Base-by-base conservation (phyloP, 2,329 filamentous ascomycete species). In the Blastomyces emzantsi region DNA sequence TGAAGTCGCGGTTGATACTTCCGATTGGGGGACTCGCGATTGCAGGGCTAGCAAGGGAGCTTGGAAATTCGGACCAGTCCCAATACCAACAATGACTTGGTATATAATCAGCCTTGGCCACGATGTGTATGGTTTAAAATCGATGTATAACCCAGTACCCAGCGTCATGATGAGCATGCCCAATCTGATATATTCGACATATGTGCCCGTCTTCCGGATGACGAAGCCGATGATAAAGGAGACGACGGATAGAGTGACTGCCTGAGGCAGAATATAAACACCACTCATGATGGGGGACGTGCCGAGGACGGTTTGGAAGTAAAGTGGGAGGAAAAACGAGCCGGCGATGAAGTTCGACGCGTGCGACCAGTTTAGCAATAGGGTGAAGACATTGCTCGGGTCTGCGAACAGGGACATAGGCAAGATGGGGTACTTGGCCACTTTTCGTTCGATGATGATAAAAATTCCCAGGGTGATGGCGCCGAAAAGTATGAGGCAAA, bases 321-420 rank as follows among this genome's bases (percentile, higher is more conserved):
- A 96, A 2, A 96, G 81, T 0, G 90, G 90, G 4, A 95, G 80
- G 77, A 89, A 95, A 80, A 93, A 95, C 66, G 84, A 85, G 39
- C 84, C 85, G 0, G 87, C 84, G 70, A 93, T 91, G 79, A 93
- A 93, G 67, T 89, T 85, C 68, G 87, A 83, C 55, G 87, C 87
- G 73, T 96, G 90, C 66, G 84, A 82, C 76, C 91, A 90, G 68
- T 86, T 87, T 54, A 89, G 80, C 2, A 77, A 75, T 17, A 92
- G 84, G 2, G 85, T 80, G 9, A 88, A 85, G 39, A 88, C 71
- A 72, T 90, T 92, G 39, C 85, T 87, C 45, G 80, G 76, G 55
- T 83, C 81, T 43, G 79, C 80, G 78, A 96, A 94, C 17, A 96
- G 78, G 0, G 82, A 80, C 13, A 89, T 76, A 0, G 91, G 92